phyloP scores from a whole-genome alignment of 768 basidiomycete species.

The Leucocoprinus leucothites region DNA sequence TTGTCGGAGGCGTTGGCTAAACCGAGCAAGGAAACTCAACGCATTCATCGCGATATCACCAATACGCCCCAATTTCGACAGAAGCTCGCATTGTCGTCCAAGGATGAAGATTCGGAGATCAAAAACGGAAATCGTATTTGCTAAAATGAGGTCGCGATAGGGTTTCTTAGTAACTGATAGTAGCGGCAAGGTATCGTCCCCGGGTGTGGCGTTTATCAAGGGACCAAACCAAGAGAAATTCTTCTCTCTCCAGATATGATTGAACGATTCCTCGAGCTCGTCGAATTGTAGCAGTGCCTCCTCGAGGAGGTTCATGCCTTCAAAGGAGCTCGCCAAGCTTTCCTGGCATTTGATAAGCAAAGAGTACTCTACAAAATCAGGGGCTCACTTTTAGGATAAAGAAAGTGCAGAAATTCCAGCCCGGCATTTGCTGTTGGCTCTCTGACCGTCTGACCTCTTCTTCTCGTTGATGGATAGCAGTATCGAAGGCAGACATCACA shows the following conservation, averaged over 20 bases:
- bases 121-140: conserved; percentile 89
- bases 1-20: conserved; percentile 73
- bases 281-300: conserved; percentile 89
- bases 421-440: conserved; percentile 85
- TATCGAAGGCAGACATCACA: conserved; percentile 79
- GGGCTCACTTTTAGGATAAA: conserved; percentile 83
- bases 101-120: conserved; percentile 92
- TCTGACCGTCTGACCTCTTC: conserved; percentile 92
- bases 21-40: conserved; percentile 69
- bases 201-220: conserved; percentile 63
- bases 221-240: conserved; percentile 92
- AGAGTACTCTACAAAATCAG: conserved; percentile 1
- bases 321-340: conserved; percentile 88
- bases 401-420: conserved; percentile 99
- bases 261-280: conserved; percentile 86
- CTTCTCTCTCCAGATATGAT: conserved; percentile 68
- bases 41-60: conserved; percentile 72
- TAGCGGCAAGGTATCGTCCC: conserved; percentile 80
- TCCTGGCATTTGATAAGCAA: conserved; percentile 55
- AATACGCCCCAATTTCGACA: conserved; percentile 66
- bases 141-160: conserved; percentile 85
- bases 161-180: conserved; percentile 79
- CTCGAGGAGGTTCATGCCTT: conserved; percentile 85
- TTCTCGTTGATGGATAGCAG: conserved; percentile 71
- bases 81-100: conserved; percentile 75